Evolutionary conservation across 2,329 filamentous ascomycete species (phyloP).

Genomic region (Calcarisporium arbuscula): DNA sequence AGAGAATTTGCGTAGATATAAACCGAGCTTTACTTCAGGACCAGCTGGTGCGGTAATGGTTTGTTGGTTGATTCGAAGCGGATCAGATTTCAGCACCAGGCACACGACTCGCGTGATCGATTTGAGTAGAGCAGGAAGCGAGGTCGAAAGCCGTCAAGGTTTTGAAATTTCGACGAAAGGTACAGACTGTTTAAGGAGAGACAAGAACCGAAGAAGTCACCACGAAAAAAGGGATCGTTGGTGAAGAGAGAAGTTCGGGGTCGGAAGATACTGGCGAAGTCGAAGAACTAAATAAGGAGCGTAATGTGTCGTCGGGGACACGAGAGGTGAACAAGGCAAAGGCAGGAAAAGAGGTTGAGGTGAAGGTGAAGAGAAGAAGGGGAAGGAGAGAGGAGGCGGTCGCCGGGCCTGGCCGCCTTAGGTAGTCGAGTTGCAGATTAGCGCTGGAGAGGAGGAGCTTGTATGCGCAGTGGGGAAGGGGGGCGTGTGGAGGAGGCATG

Average conservation of each 20-base stretch:
- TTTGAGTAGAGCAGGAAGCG: too few species aligned
- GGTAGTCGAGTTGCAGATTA: too few species aligned
- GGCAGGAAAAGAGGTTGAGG: slow-evolving; percentile 18
- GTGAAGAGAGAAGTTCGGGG: slow-evolving; percentile 3
- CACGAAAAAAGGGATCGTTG: too few species aligned
- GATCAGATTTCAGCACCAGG: slow-evolving; percentile 3
- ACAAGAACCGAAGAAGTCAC: too few species aligned
- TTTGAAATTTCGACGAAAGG: too few species aligned
- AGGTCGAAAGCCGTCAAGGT: too few species aligned
- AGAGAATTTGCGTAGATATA: slow-evolving; percentile 4
- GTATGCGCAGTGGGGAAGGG: neutral
- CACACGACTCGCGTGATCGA: neutral
- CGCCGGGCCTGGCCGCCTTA: too few species aligned
- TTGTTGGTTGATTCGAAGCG: too few species aligned
- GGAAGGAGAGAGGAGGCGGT: slow-evolving; percentile 13
- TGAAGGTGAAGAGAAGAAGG: slow-evolving; percentile 6
- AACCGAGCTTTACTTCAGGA: slow-evolving; percentile 13
- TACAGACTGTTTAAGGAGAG: too few species aligned
- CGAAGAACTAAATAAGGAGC: slow-evolving; percentile 16
- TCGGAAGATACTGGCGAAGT: slow-evolving; percentile 14
- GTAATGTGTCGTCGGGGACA: slow-evolving; percentile 26
- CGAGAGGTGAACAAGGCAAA: slow-evolving; percentile 11
- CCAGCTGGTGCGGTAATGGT: slow-evolving; percentile 14
- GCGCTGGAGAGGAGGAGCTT: too few species aligned
- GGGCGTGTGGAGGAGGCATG: neutral